phyloP scores from a whole-genome alignment of 768 basidiomycete genomes.

The Sarcomyxa edulis region DNA sequence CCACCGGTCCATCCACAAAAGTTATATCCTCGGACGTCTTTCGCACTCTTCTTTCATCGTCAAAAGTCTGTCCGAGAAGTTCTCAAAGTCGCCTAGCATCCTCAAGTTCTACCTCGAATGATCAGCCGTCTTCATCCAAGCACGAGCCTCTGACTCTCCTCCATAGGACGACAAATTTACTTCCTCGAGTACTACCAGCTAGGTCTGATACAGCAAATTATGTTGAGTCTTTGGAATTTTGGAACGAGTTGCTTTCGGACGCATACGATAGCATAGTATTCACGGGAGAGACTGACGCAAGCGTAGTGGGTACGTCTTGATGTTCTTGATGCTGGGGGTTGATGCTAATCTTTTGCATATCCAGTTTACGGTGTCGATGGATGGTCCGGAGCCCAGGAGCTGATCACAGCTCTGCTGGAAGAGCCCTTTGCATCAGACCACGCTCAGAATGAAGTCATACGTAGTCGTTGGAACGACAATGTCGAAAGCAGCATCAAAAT shows the following conservation, averaged over 20 bases:
- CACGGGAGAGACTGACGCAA: constrained; percentile 28
- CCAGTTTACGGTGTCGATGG: constrained; percentile 57
- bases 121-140: neutral
- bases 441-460: constrained; percentile 34
- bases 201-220: constrained; percentile 11
- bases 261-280: constrained; percentile 29
- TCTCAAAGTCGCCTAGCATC: no score
- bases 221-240: constrained; percentile 33
- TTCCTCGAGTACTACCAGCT: constrained; percentile 37
- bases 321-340: constrained; percentile 4
- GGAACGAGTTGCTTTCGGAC: constrained; percentile 37
- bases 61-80: no score
- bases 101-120: no score
- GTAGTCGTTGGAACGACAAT: constrained; percentile 41
- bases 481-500: no score
- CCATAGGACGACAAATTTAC: constrained; percentile 40
- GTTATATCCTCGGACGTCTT: no score
- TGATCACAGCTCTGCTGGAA: constrained; percentile 67
- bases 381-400: constrained; percentile 45
- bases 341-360: neutral
- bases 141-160: constrained; percentile 34
- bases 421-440: constrained; percentile 62
- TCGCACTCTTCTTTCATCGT: no score
- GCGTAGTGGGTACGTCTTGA: constrained; percentile 40
- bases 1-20: no score